phyloP scores from a whole-genome alignment of 1,139 yeast genomes.

The Suhomyces coccinellae region DNA sequence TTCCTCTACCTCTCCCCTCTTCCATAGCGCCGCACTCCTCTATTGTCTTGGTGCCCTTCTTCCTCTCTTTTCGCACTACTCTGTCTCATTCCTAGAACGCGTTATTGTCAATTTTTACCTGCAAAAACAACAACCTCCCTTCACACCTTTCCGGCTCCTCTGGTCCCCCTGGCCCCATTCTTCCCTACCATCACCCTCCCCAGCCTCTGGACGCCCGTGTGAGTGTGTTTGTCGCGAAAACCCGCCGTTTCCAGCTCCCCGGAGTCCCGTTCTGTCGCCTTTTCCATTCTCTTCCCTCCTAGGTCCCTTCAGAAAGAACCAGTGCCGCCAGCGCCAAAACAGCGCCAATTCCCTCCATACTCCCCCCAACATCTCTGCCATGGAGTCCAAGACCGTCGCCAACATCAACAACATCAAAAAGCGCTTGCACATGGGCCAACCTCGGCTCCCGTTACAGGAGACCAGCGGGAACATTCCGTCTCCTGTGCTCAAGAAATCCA shows the following conservation, averaged over 20 bases:
- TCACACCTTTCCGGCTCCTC: not conserved
- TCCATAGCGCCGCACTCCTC: not conserved
- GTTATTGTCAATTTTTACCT: constrained; percentile 3
- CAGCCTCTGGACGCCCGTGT: not conserved
- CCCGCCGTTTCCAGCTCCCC: not conserved
- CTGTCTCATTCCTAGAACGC: constrained; percentile 4
- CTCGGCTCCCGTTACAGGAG: constrained; percentile 46
- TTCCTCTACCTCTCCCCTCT: no score
- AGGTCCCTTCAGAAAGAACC: no score
- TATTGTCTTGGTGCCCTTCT: not conserved
- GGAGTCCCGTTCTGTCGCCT: not conserved
- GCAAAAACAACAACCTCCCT: constrained; percentile 3
- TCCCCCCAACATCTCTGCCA: not conserved
- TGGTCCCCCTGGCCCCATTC: not conserved
- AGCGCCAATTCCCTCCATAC: not conserved
- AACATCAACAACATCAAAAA: constrained; percentile 12
- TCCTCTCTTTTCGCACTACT: not conserved
- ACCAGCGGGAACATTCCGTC: constrained; percentile 45
- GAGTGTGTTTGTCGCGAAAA: not conserved
- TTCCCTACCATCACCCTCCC: not conserved
- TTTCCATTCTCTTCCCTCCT: not conserved
- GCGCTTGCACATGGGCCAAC: constrained; percentile 16
- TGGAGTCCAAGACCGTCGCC: constrained; percentile 8
- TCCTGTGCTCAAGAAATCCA: constrained; percentile 36
- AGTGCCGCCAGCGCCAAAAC: no score